Evolutionary conservation across 2,329 filamentous ascomycete species (phyloP), one percentile per base, ranked within the genome.

Genomic region (Aspergillus terreus): DNA sequence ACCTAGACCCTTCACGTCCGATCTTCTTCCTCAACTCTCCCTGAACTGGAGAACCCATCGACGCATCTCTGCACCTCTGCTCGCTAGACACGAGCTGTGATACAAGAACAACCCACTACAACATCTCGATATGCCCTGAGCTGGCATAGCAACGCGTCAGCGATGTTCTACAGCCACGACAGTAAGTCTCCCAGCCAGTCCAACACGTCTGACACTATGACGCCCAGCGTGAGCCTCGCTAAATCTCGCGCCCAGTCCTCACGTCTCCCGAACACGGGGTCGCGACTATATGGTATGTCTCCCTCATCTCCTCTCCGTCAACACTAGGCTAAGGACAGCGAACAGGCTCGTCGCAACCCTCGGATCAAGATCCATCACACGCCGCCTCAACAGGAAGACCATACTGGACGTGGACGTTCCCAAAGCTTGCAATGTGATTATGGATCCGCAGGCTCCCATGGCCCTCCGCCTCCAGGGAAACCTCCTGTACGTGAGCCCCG

Each of bases 101-200:
- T 10, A 30, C 7, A 30, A 10, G 27, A 30, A 30, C 2, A 30
- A 30, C 27, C 27, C 27, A 30, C 6, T 30, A 30, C 7, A 30
- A 30, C 27, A 30, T 30, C 27, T 30, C 27, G 27, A 30, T 30
- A 27, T 6, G 27, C 7, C 27, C 27, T 30, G 7, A 30, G 2
- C n/a, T 27, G 4, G 32, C 32, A 25, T 19, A 21, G 15, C 3
- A 17, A 19, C 44, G 30, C 30, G 15, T 27, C 54, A 59, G 53
- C 52, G 7, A 96, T 96, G 92, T 96, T 96, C 69, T 97, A 96
- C 76, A 95, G 89, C 63, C 90, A 96, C 74, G 92, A 96, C 73
- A 90, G 92, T 94, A 77, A 67, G 85, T 72, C 25, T 7, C 7
- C 6, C 23, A 32, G n/a, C 11, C 10, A 30, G 10, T 30, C 25